Evolutionary conservation across 2,329 filamentous ascomycete genomes (phyloP), one percentile per base, ranked within the genome.

Genomic region (Diaporthe citrichinensis): DNA sequence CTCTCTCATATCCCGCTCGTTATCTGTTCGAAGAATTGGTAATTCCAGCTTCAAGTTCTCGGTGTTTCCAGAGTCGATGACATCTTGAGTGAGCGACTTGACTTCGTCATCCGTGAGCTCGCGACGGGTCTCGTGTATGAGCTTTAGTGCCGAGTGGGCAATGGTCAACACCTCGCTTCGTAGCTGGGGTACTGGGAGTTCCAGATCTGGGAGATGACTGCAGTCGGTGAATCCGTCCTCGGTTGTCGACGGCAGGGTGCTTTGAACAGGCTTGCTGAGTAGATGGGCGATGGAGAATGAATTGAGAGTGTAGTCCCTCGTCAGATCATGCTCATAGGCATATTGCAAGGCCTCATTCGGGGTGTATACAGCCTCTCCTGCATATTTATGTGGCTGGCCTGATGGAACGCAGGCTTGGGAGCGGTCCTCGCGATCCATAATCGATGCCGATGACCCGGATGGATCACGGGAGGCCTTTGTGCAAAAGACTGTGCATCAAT

Each of bases 1-100:
- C 6, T 73, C 71, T 31, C 74, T 78, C 62, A 79, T 78, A 57
- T 81, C 80, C 15, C 61, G 55, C 1, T 69, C 73, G 71, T 81
- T 78, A 61, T 82, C 80, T n/a, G 78, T 80, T 17, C 78, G 77
- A 17, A 82, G 79, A 0, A 76, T 46, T 0, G 80, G 80, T 7
- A 76, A 34, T 17, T 82, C 80, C 3, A 82, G 17, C 55, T 80
- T 81, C 17, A 78, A 55, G 14, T 34, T n/a, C 31, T 28, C 53
- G 34, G 68, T 20, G 1, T 25, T 72, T 36, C 44, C 31, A 14
- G 65, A n/a, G n/a, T 69, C 39, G 15, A 51, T 73, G 34, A 74
- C 44, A 2, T 76, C 31, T 3, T 49, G 39, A 6, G 74, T 65
- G 25, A 75, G 65, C 10, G 14, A 17, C n/a, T 72, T 31, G 17